Evolutionary conservation across 2,329 filamentous ascomycete genomes (phyloP), one percentile per base, ranked within the genome.

Genomic region (Microsporum ferrugineum): DNA sequence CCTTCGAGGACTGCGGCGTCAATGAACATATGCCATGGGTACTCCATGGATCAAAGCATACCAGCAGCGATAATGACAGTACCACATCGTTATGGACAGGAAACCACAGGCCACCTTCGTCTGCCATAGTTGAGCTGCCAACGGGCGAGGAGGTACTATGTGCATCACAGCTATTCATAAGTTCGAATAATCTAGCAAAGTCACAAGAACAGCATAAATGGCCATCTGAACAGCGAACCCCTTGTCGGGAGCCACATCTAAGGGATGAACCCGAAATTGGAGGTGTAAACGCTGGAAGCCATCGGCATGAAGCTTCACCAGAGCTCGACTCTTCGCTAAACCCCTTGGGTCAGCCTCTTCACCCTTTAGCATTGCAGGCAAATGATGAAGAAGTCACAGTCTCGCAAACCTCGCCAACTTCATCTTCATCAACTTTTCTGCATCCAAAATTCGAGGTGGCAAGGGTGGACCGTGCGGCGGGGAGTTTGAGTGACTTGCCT

Each of bases 71-170:
- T n/a, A 6, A 55, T n/a, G 49, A 55, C 8, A n/a, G 5, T 17
- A 5, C 14, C 2, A 29, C 23, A n/a, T 7, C 14, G 49, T 17
- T 23, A 6, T 55, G 49, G 49, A 5, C n/a, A 36, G 31, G 17
- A 34, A 10, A 6, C 23, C 31, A 55, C 10, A 33, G 49, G 5
- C 49, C 31, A 23, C 49, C 41, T 23, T 59, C 57, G 12, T 61
- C 45, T n/a, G 59, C 59, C 14, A 29, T 57, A n/a, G 47, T 63
- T 10, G 29, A 58, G 31, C 56, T 63, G 5, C 55, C 61, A 14
- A 29, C 41, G 12, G 55, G 29, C 5, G 61, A 58, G 17, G 59
- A 63, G 33, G 59, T 47, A 38, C 47, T 61, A 38, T 33, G 14
- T 23, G 59, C 31, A 8, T 61, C 59, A 29, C 49, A 55, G 12